phyloP scores from a whole-genome alignment of 305 asterid genomes.

The Fraxinus dipetala region DNA sequence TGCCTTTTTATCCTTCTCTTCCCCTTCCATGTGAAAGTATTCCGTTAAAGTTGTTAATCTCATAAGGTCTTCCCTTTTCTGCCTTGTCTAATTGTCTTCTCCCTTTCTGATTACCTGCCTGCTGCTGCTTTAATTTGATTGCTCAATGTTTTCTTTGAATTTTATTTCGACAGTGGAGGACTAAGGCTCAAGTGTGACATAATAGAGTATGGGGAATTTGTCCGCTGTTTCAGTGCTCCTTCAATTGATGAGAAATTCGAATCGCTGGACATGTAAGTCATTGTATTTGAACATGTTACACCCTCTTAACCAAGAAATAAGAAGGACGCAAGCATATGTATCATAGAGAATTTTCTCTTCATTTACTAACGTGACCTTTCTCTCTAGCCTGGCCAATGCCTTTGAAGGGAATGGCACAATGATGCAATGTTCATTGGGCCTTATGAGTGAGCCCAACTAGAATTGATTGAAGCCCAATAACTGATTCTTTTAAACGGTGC shows the following conservation, averaged over 20 bases:
- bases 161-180: conserved; percentile 69
- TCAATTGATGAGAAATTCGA: conserved; percentile 95
- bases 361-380: conserved; percentile 18
- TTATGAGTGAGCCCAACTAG: too few species aligned
- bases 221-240: conserved; percentile 93
- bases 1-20: too few species aligned
- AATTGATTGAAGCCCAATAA: too few species aligned
- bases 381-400: conserved; percentile 87
- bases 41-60: too few species aligned
- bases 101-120: conserved; percentile 8
- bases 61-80: too few species aligned
- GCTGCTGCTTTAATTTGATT: background rate
- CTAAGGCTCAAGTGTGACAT: conserved; percentile 94
- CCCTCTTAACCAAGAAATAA: background rate
- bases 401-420: too few species aligned
- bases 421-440: too few species aligned
- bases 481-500: too few species aligned
- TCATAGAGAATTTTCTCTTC: background rate
- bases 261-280: conserved; percentile 81
- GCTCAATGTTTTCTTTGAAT: conserved; percentile 12
- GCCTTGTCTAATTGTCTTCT: background rate
- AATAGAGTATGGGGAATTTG: conserved; percentile 93
- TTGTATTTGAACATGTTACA: conserved; percentile 6
- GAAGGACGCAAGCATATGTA: background rate
- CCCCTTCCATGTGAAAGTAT: too few species aligned